Base-by-base conservation (phyloP, 805 yeast species). In the Candida anglica region DNA sequence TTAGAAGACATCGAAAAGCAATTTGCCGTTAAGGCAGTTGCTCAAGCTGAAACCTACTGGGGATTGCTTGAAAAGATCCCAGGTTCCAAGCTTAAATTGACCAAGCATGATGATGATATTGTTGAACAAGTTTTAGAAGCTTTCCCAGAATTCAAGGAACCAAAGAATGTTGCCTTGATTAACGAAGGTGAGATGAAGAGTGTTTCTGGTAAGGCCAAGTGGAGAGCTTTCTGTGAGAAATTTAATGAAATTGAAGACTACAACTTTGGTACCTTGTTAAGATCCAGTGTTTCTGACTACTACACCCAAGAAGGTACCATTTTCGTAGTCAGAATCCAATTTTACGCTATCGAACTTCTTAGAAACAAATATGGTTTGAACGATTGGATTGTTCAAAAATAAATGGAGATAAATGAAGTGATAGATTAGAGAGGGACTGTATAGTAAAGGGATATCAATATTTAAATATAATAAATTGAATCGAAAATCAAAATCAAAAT, bases 11-110 rank as follows among this genome's bases (percentile, higher is more conserved):
- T 93, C 52, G 98, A 93, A 63, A 87, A 79, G 73, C 98, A 93
- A 67, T 93, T 93, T 54, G 98, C 98, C 27, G 98, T 93, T 39
- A 86, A 84, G 63, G 98, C 98, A 4, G 98, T 93, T 13, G 80
- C 77, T 60, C 98, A 93, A 59, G 93, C 95, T 38, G 95, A 87
- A 54, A 81, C 96, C 1, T 93, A 91, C 73, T 93, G 96, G 96
- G 71, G 72, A 30, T 60, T 93, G 38, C 63, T 93, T 36, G 73
- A 74, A 38, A 77, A 77, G 46, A 66, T 88, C 37, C 79, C 82
- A 41, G 97, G 95, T n/a, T 75, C 93, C 27, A 76, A 74, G 46
- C 70, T 91, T 43, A 83, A 78, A 55, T 68, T 85, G 40, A 83
- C 93, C 32, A 71, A 75, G 51, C 73, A 64, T 43, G 94, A 85